phyloP scores from a whole-genome alignment of 2,329 filamentous ascomycete genomes.

The Apiospora saccharicola region DNA sequence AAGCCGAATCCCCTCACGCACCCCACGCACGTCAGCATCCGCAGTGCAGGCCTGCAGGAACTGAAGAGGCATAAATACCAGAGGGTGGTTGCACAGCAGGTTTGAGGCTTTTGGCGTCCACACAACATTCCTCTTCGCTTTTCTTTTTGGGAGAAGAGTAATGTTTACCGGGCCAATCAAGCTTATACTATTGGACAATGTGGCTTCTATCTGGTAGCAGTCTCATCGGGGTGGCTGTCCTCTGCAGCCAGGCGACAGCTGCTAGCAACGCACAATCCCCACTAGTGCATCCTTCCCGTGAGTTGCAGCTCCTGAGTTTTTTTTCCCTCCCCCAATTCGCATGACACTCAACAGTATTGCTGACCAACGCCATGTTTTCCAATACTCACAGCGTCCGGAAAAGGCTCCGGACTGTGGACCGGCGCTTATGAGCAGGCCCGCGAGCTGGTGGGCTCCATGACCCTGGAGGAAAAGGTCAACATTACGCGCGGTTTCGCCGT shows the following conservation, averaged over 20 bases:
- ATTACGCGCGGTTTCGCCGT: conserved; percentile 50
- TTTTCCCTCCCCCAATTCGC: too few relatives aligned
- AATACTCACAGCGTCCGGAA: conserved; percentile 39
- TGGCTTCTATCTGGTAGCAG: neutral
- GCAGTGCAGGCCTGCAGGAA: neutral
- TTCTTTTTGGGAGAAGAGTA: neutral
- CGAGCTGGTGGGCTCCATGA: conserved; percentile 66
- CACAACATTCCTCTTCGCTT: neutral
- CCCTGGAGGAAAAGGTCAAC: conserved; percentile 69
- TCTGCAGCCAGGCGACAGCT: conserved; percentile 15
- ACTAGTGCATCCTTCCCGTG: conserved; percentile 41
- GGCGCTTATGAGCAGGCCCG: conserved; percentile 66
- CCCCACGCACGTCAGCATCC: neutral
- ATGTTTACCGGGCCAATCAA: neutral
- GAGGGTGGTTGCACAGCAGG: neutral
- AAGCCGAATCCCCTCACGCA: neutral
- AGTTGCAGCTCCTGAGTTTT: conserved; percentile 34
- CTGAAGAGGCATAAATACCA: neutral
- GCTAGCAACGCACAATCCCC: conserved; percentile 38
- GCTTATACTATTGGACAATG: neutral
- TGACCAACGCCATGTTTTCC: neutral
- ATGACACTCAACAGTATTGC: neutral
- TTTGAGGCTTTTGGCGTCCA: neutral
- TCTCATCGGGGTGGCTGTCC: neutral
- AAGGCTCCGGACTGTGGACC: conserved; percentile 55